A percentile compares a stretch with the other conserved stretches of the same genome.
Conservation (phyloP, 768 basidiomycete species). For the Rubroboletus pulcherrimus region DNA sequence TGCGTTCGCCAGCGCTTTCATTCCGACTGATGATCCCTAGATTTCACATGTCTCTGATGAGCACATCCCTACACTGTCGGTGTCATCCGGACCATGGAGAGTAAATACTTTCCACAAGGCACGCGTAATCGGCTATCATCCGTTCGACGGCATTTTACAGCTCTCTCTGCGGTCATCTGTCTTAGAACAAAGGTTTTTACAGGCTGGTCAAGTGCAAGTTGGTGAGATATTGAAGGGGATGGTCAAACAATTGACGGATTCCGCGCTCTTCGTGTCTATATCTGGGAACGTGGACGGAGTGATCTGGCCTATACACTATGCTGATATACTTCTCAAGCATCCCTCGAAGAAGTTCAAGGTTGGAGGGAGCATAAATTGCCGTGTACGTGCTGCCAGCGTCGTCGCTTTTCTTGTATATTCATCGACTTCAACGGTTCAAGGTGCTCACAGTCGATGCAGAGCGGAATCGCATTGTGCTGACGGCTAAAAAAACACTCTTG, state of each 20-base stretch:
- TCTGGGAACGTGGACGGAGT: constrained; percentile 89
- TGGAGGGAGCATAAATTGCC: constrained; percentile 78
- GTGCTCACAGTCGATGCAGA: constrained; percentile 81
- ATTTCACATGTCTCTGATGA: constrained; percentile 94
- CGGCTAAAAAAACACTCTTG: constrained; percentile 87
- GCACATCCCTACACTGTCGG: constrained; percentile 73
- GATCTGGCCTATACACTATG: constrained; percentile 92
- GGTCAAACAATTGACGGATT: constrained; percentile 79
- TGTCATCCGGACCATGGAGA: constrained; percentile 75
- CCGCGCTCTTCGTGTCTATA: constrained; percentile 80
- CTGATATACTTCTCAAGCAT: constrained; percentile 91
- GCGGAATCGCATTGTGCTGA: constrained; percentile 77
- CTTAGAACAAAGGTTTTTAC: constrained; percentile 82
- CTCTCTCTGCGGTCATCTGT: constrained; percentile 82
- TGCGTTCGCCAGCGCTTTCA: background rate
- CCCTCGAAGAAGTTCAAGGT: constrained; percentile 87
- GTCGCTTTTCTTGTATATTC: background rate
- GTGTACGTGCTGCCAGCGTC: constrained; percentile 47
- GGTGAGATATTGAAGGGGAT: constrained; percentile 87
- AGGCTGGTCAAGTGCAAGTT: constrained; percentile 75
- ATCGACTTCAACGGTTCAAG: constrained; percentile 45
- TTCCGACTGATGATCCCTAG: constrained; percentile 37
- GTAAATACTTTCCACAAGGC: constrained; percentile 75
- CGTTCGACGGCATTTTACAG: constrained; percentile 84
- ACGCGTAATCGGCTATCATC: constrained; percentile 81